Conservation (phyloP, 2,329 filamentous ascomycete species). For the Aureobasidium sp. region DNA sequence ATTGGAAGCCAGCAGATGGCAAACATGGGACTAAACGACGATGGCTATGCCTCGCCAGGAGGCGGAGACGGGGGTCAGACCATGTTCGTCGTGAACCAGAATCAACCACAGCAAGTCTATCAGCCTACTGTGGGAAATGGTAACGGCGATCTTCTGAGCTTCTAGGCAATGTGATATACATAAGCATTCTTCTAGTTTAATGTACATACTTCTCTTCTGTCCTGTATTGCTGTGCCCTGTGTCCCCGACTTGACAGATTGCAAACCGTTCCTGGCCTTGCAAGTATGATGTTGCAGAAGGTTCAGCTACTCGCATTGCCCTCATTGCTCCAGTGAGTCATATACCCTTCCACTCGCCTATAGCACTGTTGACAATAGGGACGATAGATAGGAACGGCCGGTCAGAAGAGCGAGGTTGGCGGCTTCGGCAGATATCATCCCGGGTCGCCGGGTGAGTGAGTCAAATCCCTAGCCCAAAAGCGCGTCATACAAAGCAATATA, state of each 20-base stretch:
- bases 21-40: constrained; percentile 56
- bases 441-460: background rate
- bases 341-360: background rate
- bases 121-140: constrained; percentile 55
- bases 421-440: background rate
- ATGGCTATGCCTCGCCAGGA: constrained; percentile 26
- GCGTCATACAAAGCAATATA: background rate
- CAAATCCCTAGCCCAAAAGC: background rate
- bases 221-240: background rate
- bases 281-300: background rate
- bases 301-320: background rate
- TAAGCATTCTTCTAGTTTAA: background rate
- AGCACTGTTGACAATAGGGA: background rate
- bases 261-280: background rate
- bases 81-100: constrained; percentile 69
- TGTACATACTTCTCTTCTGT: background rate
- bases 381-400: background rate
- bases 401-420: background rate
- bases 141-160: constrained; percentile 29
- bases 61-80: constrained; percentile 31
- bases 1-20: constrained; percentile 68
- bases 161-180: constrained; percentile 19
- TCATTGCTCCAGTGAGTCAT: background rate
- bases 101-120: constrained; percentile 66
- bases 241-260: background rate